These are phyloP conservation scores for Blastomyces parvus DNA, from an alignment of 2,329 filamentous ascomycete genomes.

Conservation along the genomic window DNA sequence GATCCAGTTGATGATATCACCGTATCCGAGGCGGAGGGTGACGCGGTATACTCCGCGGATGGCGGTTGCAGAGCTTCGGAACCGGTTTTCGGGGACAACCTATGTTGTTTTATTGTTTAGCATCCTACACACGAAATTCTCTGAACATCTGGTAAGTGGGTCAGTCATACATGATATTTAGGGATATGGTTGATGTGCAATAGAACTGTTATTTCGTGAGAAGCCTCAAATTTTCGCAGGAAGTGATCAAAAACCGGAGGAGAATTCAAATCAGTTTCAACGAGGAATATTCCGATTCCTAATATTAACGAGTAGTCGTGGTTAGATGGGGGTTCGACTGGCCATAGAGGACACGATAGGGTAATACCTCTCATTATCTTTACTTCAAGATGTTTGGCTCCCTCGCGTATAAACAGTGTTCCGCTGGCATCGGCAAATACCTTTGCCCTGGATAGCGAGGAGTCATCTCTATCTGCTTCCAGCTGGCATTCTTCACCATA, in stretches of 20 bases:
- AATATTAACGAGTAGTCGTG: conserved; percentile 29
- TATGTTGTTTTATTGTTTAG: conserved; percentile 33
- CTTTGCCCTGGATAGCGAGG: conserved; percentile 35
- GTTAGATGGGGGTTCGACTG: conserved; percentile 33
- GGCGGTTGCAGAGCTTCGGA: conserved; percentile 30
- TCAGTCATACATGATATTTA: conserved; percentile 14
- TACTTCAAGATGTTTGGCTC: conserved; percentile 11
- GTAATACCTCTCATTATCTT: conserved; percentile 15
- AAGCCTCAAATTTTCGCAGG: conserved; percentile 57
- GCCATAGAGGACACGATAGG: conserved; percentile 32
- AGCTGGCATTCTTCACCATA: conserved; percentile 73
- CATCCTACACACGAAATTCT: conserved; percentile 23
- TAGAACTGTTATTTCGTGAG: conserved; percentile 61
- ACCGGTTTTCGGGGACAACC: conserved; percentile 45
- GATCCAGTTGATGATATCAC: conserved; percentile 12
- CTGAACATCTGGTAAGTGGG: not conserved
- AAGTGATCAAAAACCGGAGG: conserved; percentile 65
- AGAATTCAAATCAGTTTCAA: conserved; percentile 59
- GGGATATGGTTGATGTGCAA: conserved; percentile 50
- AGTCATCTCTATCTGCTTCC: conserved; percentile 56
- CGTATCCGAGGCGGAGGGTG: conserved; percentile 15
- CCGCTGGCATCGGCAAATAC: conserved; percentile 14
- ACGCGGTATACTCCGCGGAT: conserved; percentile 13
- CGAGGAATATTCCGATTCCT: conserved; percentile 65
- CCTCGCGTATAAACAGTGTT: conserved; percentile 14